A percentile compares a stretch with the other conserved stretches of the same genome.
Evolutionary conservation across 768 basidiomycete species (phyloP).

Genomic region (Tricholoma matsutake): DNA sequence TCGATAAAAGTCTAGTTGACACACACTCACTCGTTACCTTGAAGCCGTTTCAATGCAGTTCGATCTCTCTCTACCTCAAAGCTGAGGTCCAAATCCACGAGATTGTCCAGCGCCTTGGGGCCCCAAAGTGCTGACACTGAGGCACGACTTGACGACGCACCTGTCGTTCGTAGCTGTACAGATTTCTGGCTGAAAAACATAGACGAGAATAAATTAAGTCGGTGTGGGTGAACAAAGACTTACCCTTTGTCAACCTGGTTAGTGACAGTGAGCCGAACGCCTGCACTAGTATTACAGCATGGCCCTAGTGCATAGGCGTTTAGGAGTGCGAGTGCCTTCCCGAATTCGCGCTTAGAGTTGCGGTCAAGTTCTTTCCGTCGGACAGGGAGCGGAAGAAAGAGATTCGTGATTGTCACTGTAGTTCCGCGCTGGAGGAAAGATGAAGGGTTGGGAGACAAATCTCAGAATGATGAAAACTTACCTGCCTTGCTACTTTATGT

Average conservation of each 20-base stretch:
- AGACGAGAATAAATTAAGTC: background rate
- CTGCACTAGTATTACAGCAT: slow-evolving; percentile 62
- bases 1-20: background rate
- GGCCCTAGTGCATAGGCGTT: slow-evolving; percentile 90
- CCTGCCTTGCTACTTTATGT: slow-evolving; percentile 75
- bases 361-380: slow-evolving; percentile 88
- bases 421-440: slow-evolving; percentile 71
- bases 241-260: slow-evolving; percentile 74
- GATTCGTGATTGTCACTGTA: slow-evolving; percentile 63
- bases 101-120: slow-evolving; percentile 68
- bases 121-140: slow-evolving; percentile 83
- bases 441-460: background rate
- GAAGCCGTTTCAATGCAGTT: slow-evolving; percentile 36
- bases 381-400: slow-evolving; percentile 85
- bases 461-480: slow-evolving; percentile 26
- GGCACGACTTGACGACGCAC: slow-evolving; percentile 55
- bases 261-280: slow-evolving; percentile 70
- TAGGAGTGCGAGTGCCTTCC: slow-evolving; percentile 76
- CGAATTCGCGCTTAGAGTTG: slow-evolving; percentile 86
- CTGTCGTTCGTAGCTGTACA: slow-evolving; percentile 71
- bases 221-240: background rate
- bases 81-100: slow-evolving; percentile 68
- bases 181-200: slow-evolving; percentile 51
- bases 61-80: slow-evolving; percentile 72
- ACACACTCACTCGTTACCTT: slow-evolving; percentile 17